Conservation (phyloP, 225 moss, liverwort and hornwort genomes). For the Climacium dendroides region DNA sequence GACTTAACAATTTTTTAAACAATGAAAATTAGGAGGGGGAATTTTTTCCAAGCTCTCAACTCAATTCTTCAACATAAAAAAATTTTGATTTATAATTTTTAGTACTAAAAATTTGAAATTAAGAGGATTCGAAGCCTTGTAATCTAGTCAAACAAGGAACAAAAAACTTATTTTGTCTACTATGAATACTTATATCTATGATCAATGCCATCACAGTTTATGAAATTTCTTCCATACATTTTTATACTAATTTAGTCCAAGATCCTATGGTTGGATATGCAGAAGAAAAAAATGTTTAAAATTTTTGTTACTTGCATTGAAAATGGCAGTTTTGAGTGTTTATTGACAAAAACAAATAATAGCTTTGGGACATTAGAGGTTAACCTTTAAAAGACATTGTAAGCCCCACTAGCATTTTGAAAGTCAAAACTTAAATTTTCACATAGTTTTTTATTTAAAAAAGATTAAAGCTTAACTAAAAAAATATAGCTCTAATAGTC, state of each 20-base stretch:
- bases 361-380: rapidly evolving
- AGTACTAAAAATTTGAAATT: neutral
- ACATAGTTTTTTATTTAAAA: too few relatives aligned
- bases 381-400: too few relatives aligned
- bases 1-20: too few relatives aligned
- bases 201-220: neutral
- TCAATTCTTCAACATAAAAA: too few relatives aligned
- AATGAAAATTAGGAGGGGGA: too few relatives aligned
- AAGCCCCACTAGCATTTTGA: too few relatives aligned
- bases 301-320: neutral
- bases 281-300: neutral
- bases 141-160: neutral
- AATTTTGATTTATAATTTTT: too few relatives aligned
- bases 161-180: neutral
- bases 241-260: neutral
- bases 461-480: too few relatives aligned
- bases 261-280: neutral
- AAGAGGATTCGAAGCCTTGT: neutral
- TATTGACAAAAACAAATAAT: too few relatives aligned
- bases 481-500: too few relatives aligned
- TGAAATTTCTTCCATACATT: neutral
- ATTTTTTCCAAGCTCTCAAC: too few relatives aligned
- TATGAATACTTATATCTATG: neutral
- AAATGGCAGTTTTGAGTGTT: rapidly evolving
- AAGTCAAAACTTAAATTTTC: too few relatives aligned